Evolutionary conservation across 2,329 filamentous ascomycete species (phyloP).

Genomic region (Zasmidium cellare): DNA sequence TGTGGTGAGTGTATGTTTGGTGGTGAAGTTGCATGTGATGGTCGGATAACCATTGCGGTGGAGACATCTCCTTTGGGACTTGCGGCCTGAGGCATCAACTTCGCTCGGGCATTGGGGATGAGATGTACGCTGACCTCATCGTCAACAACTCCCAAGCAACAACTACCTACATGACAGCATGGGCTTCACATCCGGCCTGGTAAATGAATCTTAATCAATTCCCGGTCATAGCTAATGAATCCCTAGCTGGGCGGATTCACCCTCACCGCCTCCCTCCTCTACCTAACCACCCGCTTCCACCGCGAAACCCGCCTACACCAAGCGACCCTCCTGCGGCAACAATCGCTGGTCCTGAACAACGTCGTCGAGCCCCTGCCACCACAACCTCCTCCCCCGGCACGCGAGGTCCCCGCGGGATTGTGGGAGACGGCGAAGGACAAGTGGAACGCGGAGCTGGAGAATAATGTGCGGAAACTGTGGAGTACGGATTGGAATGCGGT

Average conservation of each 20-base stretch:
- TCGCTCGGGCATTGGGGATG: neutral
- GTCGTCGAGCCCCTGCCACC: conserved; percentile 46
- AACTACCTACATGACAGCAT: conserved; percentile 7
- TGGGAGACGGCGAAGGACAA: conserved; percentile 50
- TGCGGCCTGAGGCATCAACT: neutral
- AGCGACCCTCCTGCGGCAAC: conserved; percentile 47
- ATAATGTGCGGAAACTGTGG: conserved; percentile 43
- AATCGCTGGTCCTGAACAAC: conserved; percentile 44
- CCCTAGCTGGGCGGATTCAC: conserved; percentile 52
- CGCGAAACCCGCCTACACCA: conserved; percentile 49
- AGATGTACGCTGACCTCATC: neutral
- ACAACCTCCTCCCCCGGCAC: conserved; percentile 38
- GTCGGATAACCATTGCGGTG: conserved; percentile 2
- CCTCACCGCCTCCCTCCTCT: conserved; percentile 48
- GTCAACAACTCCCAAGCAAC: conserved; percentile 1
- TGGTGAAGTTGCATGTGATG: neutral
- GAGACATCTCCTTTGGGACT: neutral
- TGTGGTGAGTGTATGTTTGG: neutral
- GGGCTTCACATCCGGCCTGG: conserved; percentile 55
- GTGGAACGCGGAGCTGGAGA: conserved; percentile 51
- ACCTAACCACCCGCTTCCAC: conserved; percentile 44
- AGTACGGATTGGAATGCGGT: conserved; percentile 46
- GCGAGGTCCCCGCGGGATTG: conserved; percentile 43
- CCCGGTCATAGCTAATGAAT: conserved; percentile 1
- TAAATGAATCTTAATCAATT: conserved; percentile 29